These are phyloP conservation scores for Medicago lupulina DNA, from an alignment of 306 rosid species.

Conservation along the genomic window DNA sequence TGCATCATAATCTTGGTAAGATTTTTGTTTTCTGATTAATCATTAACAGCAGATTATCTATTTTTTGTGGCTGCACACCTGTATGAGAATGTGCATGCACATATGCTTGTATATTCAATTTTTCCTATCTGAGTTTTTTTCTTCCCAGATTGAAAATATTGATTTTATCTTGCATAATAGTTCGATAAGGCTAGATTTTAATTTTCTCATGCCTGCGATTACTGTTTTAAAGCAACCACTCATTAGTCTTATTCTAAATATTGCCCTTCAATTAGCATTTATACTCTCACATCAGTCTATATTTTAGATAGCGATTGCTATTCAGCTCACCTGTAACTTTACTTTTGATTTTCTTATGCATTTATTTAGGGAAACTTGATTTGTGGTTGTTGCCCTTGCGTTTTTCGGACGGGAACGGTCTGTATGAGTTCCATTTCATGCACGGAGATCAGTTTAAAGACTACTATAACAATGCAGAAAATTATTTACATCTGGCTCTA, in stretches of 20 bases:
- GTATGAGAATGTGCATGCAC: background rate
- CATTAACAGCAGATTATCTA: background rate
- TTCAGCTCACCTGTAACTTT: constrained; percentile 8
- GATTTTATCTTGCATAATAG: constrained; percentile 25
- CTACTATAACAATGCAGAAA: constrained; percentile 61
- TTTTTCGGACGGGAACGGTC: constrained; percentile 53
- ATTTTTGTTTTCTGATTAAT: constrained; percentile 34
- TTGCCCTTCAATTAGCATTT: background rate
- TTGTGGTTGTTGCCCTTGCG: constrained; percentile 70
- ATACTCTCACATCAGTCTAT: background rate
- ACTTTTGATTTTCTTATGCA: constrained; percentile 36
- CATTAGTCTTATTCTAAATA: constrained; percentile 19
- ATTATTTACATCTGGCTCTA: constrained; percentile 62
- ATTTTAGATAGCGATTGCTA: constrained; percentile 32
- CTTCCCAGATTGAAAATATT: constrained; percentile 13
- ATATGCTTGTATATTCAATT: constrained; percentile 22
- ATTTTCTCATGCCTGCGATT: background rate
- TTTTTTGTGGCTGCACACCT: constrained; percentile 19
- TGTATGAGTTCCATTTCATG: constrained; percentile 51
- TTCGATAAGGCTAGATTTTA: constrained; percentile 24
- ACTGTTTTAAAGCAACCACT: constrained; percentile 23
- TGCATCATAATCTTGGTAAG: constrained; percentile 67
- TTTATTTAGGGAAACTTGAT: constrained; percentile 66
- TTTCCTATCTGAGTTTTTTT: constrained; percentile 23
- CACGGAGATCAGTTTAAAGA: constrained; percentile 52